Conservation (phyloP, 305 asterid species). For the Solanum hybrid region DNA sequence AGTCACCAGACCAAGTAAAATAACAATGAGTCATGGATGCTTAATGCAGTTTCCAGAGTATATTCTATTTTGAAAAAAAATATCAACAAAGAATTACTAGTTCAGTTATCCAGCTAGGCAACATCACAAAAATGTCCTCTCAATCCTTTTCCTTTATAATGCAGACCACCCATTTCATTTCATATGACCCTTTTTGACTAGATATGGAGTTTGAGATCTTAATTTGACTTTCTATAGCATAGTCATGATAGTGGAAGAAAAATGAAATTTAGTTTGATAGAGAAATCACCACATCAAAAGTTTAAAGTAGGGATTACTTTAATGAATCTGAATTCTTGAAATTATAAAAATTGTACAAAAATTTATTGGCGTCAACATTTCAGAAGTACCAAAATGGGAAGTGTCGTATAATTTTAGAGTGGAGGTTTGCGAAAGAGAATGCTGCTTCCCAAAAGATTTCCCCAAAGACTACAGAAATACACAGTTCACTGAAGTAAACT, state of each 20-base stretch:
- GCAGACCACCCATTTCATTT: neutral
- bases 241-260: neutral
- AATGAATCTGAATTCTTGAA: neutral
- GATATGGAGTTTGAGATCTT: neutral
- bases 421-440: neutral
- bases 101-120: neutral
- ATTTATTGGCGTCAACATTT: neutral
- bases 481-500: neutral
- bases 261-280: neutral
- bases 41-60: neutral
- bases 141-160: neutral
- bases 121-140: neutral
- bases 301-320: neutral
- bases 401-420: neutral
- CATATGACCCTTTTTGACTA: neutral
- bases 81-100: neutral
- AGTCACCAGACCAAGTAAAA: neutral
- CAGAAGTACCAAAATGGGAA: neutral
- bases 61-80: neutral
- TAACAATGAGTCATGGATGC: neutral
- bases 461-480: neutral
- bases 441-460: slow-evolving; percentile 2
- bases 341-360: neutral
- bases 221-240: neutral
- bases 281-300: neutral